Percentiles rank a stretch among this genome's conserved stretches.
Evolutionary conservation across 495 filamentous ascomycete genomes (phyloP).

Genomic region (Hypoxylon subgilvum): DNA sequence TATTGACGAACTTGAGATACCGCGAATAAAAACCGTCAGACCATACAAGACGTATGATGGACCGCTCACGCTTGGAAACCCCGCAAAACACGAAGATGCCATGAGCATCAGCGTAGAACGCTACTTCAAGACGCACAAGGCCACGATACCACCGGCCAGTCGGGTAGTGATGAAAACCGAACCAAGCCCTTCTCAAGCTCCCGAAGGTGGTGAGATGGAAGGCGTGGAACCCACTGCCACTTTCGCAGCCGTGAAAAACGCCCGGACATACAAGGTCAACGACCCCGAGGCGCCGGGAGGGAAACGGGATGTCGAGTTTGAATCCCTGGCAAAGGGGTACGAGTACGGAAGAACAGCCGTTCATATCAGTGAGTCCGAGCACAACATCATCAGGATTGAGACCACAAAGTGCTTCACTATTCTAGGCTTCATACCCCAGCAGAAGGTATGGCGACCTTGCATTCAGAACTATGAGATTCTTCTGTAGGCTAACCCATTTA

Average conservation of each 20-base stretch:
- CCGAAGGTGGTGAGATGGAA: conserved; percentile 50
- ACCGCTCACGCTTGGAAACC: conserved; percentile 78
- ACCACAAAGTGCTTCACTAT: conserved; percentile 76
- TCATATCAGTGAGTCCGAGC: conserved; percentile 81
- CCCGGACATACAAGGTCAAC: conserved; percentile 78
- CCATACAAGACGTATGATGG: conserved; percentile 82
- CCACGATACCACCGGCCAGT: conserved; percentile 74
- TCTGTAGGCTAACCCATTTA: conserved; percentile 43
- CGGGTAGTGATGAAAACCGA: conserved; percentile 67
- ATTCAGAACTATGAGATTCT: not conserved
- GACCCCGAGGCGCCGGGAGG: conserved; percentile 76
- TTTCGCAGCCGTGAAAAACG: conserved; percentile 70
- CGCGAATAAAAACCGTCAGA: conserved; percentile 72
- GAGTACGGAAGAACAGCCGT: conserved; percentile 93
- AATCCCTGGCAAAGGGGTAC: conserved; percentile 89
- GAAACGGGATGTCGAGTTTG: conserved; percentile 81
- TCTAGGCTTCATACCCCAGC: conserved; percentile 80
- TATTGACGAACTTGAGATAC: conserved; percentile 70
- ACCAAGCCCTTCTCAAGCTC: conserved; percentile 49
- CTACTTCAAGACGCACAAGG: conserved; percentile 81
- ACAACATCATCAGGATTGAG: conserved; percentile 79
- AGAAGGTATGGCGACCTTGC: conserved; percentile 63
- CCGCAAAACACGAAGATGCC: conserved; percentile 73
- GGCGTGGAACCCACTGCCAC: conserved; percentile 52
- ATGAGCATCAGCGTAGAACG: conserved; percentile 86